Conservation (phyloP, 352 stramenopile genomes). For the Pythium chondricola region DNA sequence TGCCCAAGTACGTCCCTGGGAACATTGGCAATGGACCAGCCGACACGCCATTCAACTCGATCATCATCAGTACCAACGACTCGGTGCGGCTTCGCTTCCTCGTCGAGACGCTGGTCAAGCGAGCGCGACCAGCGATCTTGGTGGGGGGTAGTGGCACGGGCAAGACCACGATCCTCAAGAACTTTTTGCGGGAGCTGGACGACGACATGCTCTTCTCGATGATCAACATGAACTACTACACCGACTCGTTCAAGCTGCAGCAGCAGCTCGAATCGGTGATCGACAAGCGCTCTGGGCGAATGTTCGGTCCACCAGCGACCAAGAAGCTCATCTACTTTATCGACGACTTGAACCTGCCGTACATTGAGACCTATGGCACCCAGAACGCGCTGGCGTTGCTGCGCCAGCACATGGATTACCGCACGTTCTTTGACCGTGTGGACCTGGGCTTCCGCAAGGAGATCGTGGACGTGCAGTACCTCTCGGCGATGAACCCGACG, state of each 20-base stretch:
- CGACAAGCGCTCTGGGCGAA: constrained; percentile 93
- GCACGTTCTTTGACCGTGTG: constrained; percentile 92
- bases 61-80: constrained; percentile 96
- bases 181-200: constrained; percentile 87
- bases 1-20: constrained; percentile 86
- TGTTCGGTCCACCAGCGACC: constrained; percentile 93
- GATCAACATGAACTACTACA: constrained; percentile 98
- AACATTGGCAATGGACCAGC: constrained; percentile 90
- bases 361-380: constrained; percentile 96
- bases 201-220: constrained; percentile 95
- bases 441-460: constrained; percentile 96
- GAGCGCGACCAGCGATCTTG: constrained; percentile 93
- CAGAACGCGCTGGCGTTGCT: constrained; percentile 94
- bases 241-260: constrained; percentile 92
- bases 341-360: constrained; percentile 95
- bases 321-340: constrained; percentile 97
- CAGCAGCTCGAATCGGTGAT: constrained; percentile 96
- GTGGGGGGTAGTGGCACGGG: constrained; percentile 95
- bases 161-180: constrained; percentile 96
- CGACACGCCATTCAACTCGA: constrained; percentile 94
- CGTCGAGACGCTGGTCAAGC: constrained; percentile 91
- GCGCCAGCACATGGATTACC: constrained; percentile 95
- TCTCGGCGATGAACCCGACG: constrained; percentile 96
- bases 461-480: constrained; percentile 95
- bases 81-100: constrained; percentile 94